phyloP scores from a whole-genome alignment of 2,329 filamentous ascomycete species.

The Acarospora socialis region DNA sequence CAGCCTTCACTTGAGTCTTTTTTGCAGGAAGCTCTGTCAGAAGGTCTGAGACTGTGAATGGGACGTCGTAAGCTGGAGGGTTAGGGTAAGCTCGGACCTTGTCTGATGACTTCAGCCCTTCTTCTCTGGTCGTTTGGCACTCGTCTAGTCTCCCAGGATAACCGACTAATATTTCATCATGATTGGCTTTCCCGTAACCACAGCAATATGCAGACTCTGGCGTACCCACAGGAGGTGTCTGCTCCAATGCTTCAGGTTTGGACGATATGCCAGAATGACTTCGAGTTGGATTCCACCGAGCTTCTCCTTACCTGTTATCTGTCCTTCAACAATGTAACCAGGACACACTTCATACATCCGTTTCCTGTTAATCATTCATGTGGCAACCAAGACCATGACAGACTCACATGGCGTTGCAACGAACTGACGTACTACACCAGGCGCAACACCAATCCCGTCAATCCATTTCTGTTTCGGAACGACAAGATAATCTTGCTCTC shows the following conservation, averaged over 20 bases:
- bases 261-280: constrained; percentile 21
- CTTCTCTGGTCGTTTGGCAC: constrained; percentile 1
- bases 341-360: too few species aligned
- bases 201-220: too few species aligned
- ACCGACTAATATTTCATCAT: constrained; percentile 5
- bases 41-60: background rate
- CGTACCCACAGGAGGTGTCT: too few species aligned
- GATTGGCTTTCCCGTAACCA: constrained; percentile 11
- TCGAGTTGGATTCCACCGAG: constrained; percentile 32
- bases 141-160: background rate
- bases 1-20: too few species aligned
- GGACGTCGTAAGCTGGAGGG: background rate
- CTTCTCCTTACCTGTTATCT: constrained; percentile 30
- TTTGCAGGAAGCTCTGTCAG: too few species aligned
- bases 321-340: constrained; percentile 32
- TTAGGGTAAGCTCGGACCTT: background rate
- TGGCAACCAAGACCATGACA: too few species aligned
- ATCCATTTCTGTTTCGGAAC: constrained; percentile 28
- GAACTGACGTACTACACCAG: constrained; percentile 32
- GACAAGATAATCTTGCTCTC: constrained; percentile 31
- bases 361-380: too few species aligned
- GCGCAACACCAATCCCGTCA: constrained; percentile 25
- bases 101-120: constrained; percentile 1
- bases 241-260: too few species aligned
- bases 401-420: constrained; percentile 34